phyloP scores from a whole-genome alignment of 2,329 filamentous ascomycete species.

The Didymella sp. region DNA sequence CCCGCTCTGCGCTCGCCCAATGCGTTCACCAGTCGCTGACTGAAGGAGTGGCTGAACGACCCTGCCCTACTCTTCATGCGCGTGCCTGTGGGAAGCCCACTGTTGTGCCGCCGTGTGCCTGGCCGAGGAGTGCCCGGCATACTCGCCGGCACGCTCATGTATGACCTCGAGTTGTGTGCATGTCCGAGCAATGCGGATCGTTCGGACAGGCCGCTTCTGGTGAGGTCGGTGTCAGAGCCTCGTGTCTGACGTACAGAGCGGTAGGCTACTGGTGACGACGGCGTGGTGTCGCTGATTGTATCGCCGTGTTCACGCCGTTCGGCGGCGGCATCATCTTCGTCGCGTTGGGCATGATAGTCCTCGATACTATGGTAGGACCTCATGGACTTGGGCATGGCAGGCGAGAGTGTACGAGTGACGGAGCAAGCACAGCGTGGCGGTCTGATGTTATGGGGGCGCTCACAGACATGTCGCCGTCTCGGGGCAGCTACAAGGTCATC shows the following conservation, averaged over 20 bases:
- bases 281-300: constrained; percentile 44
- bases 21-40: constrained; percentile 64
- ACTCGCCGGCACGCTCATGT: constrained; percentile 52
- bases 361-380: constrained; percentile 47
- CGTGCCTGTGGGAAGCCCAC: constrained; percentile 40
- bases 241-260: constrained; percentile 39
- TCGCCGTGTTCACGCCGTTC: constrained; percentile 41
- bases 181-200: constrained; percentile 56
- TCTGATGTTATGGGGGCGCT: constrained; percentile 21
- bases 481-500: constrained; percentile 34
- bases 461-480: constrained; percentile 15
- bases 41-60: constrained; percentile 48
- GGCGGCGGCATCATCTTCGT: constrained; percentile 42
- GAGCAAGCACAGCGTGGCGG: constrained; percentile 12
- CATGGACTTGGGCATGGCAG: constrained; percentile 47
- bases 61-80: constrained; percentile 44
- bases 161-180: constrained; percentile 48
- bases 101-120: constrained; percentile 48
- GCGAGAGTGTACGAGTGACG: constrained; percentile 7
- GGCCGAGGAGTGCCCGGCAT: constrained; percentile 53
- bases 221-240: constrained; percentile 47
- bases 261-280: constrained; percentile 44
- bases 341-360: constrained; percentile 44
- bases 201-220: constrained; percentile 52
- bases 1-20: constrained; percentile 60